Evolutionary conservation across 2,329 filamentous ascomycete species (phyloP), one percentile per base, ranked within the genome.

Genomic region (Thyridium curvatum): DNA sequence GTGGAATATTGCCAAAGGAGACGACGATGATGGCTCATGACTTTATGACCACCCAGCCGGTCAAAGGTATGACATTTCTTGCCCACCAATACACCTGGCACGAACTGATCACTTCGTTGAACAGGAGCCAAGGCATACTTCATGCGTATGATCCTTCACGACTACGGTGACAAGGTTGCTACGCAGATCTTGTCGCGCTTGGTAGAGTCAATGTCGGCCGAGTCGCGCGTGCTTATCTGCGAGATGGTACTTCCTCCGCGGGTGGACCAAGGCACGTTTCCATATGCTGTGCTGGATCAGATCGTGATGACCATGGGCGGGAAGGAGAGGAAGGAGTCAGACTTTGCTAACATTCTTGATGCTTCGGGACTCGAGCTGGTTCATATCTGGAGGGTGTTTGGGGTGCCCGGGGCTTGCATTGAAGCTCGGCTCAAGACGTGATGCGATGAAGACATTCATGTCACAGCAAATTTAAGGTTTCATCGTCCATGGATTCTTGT

Each of bases 91-190:
- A n/a, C n/a, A n/a, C n/a, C n/a, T n/a, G 7, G n/a, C 21, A 26
- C 21, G 6, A 26, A 26, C 21, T 10, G 10, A 26, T 26, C 17
- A 2, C 4, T 26, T 26, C 10, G 10, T 10, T 10, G 10, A 6
- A 34, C n/a, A 59, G 56, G 54, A n/a, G 58, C 58, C 16, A 54
- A 52, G 35, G 56, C 53, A 4, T 61, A 60, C 41, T 60, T 59
- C 35, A 55, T 60, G 53, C 54, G 53, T 30, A 55, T 54, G 50
- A 58, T 59, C 33, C 45, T 61, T 3, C 58, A 60, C 41, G 55
- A 60, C 42, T 59, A 56, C 35, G 38, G 52, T 17, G 55, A 60
- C 30, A 8, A 28, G 0, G 50, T 54, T 3, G 48, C 53, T 9
- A 49, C 53, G 10, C 18, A 49, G 31, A 58, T 60, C 9, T 46